Base-by-base conservation (phyloP, 768 basidiomycete genomes). In the Harrya chromipes region DNA sequence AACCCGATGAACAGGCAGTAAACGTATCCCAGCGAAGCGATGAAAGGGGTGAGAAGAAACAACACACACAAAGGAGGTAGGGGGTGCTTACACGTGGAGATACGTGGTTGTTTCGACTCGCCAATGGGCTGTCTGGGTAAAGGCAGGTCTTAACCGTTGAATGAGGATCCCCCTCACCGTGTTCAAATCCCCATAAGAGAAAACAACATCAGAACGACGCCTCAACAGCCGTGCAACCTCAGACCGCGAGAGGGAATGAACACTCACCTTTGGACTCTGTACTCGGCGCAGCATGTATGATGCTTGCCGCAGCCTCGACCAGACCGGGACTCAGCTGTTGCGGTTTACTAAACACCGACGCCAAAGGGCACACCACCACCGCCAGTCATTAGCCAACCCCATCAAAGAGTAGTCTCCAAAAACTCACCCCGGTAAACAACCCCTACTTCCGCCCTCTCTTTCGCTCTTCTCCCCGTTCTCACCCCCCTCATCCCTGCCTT, bases 281-380 rank as follows among this genome's bases (percentile, higher is more conserved):
- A 38, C 75, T 73, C 20, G 80, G 77, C 1, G 81, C 77, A 6
- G 83, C 79, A 55, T 75, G 81, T 46, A 90, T 81, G 51, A 89
- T 76, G 47, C 76, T 85, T 11, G 84, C 82, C 16, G 79, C 79
- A 20, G 87, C 85, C 64, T 89, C 86, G n/a, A 79, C 62, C 11
- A 85, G 61, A 29, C 67, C 60, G 4, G 81, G 80, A 40, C 79
- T 82, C 36, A 74, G 72, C 9, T 37, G 42, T 8, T 23, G 19
- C n/a, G 64, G 50, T 20, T 61, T 58, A 46, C 79, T 79, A 47
- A 43, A 50, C 13, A 38, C 19, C 20, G 7, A 12, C 42, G 33
- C 24, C 41, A 27, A 23, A 4, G 43, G 17, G 47, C 41, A 43
- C 47, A 39, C 24, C 24, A 45, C 10, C 33, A 26, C 3, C 29